Evolutionary conservation across 139 green algal genomes (phyloP), one percentile per base, ranked within the genome.

Genomic region (Coelastrella sp.): DNA sequence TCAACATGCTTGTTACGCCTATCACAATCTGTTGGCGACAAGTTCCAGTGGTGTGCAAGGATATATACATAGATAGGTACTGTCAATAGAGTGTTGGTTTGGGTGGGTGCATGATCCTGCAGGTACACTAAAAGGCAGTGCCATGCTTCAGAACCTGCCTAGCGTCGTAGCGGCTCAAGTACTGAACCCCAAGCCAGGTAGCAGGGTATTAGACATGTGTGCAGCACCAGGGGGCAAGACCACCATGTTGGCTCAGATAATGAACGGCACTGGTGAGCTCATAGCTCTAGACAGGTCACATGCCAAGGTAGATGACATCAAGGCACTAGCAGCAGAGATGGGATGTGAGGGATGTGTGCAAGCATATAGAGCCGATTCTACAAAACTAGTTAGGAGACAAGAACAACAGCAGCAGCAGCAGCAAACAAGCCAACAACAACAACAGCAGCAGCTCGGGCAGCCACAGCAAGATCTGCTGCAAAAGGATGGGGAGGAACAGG

Each of bases 161-260:
- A 93, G 86, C 78, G 27, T 95, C 13, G 86, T 95, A 17, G 89
- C 94, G 4, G 91, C 91, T 2, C 66, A 88, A 19, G 96, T 93
- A 15, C 90, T 99, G 32, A 72, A 86, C 50, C 90, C 92, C 0
- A 0, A 27, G 4, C 89, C 89, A 25, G 92, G 92, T 66, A 87
- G 60, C 67, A 67, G 85, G 6, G 93, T 98, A 9, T 75, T 98
- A 83, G 95, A 98, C 92, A 97, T 99, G 97, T 99, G 96, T 38
- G 75, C 96, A 0, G 94, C 96, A 4, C 96, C 96, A 7, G 96
- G 95, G 9, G 96, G 96, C 53, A 99, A 99, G 86, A 94, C 94
- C 60, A 98, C 95, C 3, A 91, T 96, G 53, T 69, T 99, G 35
- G 96, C 95, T 17, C 80, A 95, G 84, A 88, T 96, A 19, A 98